Evolutionary conservation across 1,139 yeast species (phyloP).

Genomic region (Pneumocystis wakefieldiae): DNA sequence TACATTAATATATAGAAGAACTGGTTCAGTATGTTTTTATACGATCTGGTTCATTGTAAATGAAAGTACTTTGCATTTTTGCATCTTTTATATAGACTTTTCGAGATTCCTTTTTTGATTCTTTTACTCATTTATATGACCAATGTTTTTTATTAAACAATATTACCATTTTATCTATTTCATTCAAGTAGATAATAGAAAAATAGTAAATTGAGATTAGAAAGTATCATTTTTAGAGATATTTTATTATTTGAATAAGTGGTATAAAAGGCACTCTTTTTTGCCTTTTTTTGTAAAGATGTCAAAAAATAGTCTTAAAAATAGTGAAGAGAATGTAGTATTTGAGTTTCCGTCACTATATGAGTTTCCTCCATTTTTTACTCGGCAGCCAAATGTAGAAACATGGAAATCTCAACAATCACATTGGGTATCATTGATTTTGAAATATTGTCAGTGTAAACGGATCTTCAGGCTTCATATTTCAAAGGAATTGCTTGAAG

Average conservation of each 20-base stretch:
- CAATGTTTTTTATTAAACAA: no score
- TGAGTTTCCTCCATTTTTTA: slow-evolving; percentile 82
- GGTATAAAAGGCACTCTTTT: background rate
- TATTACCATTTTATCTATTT: no score
- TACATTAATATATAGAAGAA: no score
- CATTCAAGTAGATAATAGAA: no score
- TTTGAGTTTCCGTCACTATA: slow-evolving; percentile 34
- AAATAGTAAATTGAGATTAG: no score
- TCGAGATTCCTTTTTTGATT: no score
- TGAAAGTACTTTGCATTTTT: no score
- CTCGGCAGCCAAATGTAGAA: slow-evolving; percentile 71
- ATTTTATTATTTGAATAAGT: background rate
- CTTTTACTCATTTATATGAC: no score
- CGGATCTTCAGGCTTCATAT: slow-evolving; percentile 37
- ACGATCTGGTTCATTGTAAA: no score
- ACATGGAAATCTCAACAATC: slow-evolving; percentile 57
- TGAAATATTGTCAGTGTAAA: slow-evolving; percentile 45
- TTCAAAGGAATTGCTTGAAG: slow-evolving; percentile 17
- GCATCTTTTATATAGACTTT: no score
- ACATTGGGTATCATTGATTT: slow-evolving; percentile 42
- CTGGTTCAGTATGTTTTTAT: no score
- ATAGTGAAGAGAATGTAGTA: background rate
- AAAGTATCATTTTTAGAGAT: background rate
- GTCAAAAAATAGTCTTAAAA: background rate
- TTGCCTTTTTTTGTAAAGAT: background rate